Evolutionary conservation across 805 yeast genomes (phyloP), one percentile per base, ranked within the genome.

Genomic region (Debaryomyces hansenii): DNA sequence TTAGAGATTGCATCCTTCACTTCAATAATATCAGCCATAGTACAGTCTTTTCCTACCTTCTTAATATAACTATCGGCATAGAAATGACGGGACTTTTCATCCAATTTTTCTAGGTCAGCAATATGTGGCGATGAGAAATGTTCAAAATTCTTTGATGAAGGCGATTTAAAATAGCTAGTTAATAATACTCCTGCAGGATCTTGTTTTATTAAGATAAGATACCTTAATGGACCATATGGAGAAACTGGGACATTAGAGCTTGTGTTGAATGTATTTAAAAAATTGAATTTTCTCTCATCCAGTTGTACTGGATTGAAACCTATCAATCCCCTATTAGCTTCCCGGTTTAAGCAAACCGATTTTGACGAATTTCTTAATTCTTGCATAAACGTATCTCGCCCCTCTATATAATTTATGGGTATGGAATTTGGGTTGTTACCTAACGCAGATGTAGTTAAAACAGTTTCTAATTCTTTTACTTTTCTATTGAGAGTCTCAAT

Each of bases 11-110:
- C 16, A 12, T 24, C n/a, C 24, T 37, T 42, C 8, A 29, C 29
- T 7, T n/a, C 14, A 16, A 24, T 37, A 20, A 37, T n/a, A 16
- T 42, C 45, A 12, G 14, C 5, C 4, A 20, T 11, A n/a, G 12
- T 42, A 28, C 21, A 15, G 4, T n/a, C 4, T 29, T 42, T 36
- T 11, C 29, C 34, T 20, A 42, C 8, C 10, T 38, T 31, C 15
- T 42, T 46, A 9, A 47, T 40, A 39, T 45, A 49, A 6, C 34
- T 36, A 12, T 21, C 31, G 5, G 42, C 49, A 21, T 38, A 46
- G 12, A 21, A 20, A 3, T 42, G 24, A 33, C 24, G 34, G 18
- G 45, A 44, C 20, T 41, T 36, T 18, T 20, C 20, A 3, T 40
- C 44, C 28, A 40, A 12, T 10, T 4, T 20, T n/a, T 38, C 41